A percentile compares a stretch with the other conserved stretches of the same genome.
phyloP scores from a whole-genome alignment of 495 filamentous ascomycete species.

The Aspergillus haitiensis region DNA sequence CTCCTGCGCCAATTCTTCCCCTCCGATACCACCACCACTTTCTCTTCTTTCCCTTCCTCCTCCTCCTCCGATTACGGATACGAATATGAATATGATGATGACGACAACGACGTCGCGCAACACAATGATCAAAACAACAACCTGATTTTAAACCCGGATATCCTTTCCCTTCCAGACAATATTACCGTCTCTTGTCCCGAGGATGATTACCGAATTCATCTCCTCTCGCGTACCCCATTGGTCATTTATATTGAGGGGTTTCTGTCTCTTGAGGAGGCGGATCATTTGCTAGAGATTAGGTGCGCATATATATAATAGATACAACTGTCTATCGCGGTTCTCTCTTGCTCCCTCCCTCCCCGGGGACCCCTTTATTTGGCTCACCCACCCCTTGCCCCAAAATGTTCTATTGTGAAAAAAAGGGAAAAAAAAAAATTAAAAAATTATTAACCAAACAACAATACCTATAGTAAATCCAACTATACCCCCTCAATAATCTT shows the following conservation, averaged over 20 bases:
- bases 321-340: too few species aligned
- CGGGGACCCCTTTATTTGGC: too few species aligned
- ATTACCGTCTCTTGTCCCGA: slow-evolving; percentile 35
- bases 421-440: background rate
- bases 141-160: slow-evolving; percentile 26
- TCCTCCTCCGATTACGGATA: slow-evolving; percentile 12
- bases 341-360: background rate
- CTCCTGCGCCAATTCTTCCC: slow-evolving; percentile 28
- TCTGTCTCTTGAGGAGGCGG: slow-evolving; percentile 47
- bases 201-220: slow-evolving; percentile 38
- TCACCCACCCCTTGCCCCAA: too few species aligned
- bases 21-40: slow-evolving; percentile 38
- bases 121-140: slow-evolving; percentile 15
- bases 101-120: slow-evolving; percentile 15
- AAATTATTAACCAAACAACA: background rate
- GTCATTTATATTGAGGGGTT: slow-evolving; percentile 60
- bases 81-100: slow-evolving; percentile 22
- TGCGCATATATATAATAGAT: too few species aligned
- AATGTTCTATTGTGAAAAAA: background rate
- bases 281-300: slow-evolving; percentile 53
- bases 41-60: slow-evolving; percentile 10
- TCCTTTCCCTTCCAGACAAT: slow-evolving; percentile 39
- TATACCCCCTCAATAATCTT: slow-evolving; percentile 57
- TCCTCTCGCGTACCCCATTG: slow-evolving; percentile 53
- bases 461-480: slow-evolving; percentile 40